phyloP scores from a whole-genome alignment of 192 early-diverging fungal species.

The Dissophora globulifera region DNA sequence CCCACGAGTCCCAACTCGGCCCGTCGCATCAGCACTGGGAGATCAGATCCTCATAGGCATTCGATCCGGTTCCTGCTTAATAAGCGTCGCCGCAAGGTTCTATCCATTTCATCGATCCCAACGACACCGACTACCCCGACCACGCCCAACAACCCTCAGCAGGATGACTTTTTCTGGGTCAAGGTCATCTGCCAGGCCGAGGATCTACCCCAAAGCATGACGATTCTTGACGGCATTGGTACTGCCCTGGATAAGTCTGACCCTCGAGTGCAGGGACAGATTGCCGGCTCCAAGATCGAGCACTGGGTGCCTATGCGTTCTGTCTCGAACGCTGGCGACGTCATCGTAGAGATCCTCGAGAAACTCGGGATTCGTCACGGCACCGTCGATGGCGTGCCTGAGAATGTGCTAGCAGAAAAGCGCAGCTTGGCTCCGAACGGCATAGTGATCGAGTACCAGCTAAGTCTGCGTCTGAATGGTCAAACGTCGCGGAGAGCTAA shows the following conservation, averaged over 20 bases:
- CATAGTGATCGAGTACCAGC: slow-evolving; percentile 42
- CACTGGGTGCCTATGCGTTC: slow-evolving; percentile 56
- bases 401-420: slow-evolving; percentile 23
- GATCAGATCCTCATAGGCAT: slow-evolving; percentile 32
- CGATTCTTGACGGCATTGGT: slow-evolving; percentile 29
- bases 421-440: slow-evolving; percentile 21
- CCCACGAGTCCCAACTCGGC: slow-evolving; percentile 41
- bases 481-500: slow-evolving; percentile 15
- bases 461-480: slow-evolving; percentile 21
- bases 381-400: slow-evolving; percentile 54
- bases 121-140: slow-evolving; percentile 45
- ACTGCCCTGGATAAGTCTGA: slow-evolving; percentile 27
- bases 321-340: slow-evolving; percentile 55
- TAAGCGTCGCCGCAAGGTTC: slow-evolving; percentile 54
- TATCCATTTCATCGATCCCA: slow-evolving; percentile 30
- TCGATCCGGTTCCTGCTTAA: slow-evolving; percentile 63
- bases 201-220: slow-evolving; percentile 34
- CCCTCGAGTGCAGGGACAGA: slow-evolving; percentile 27
- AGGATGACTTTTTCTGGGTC: slow-evolving; percentile 51
- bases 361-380: slow-evolving; percentile 61
- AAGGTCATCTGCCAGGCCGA: slow-evolving; percentile 35
- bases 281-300: slow-evolving; percentile 20
- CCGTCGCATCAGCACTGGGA: slow-evolving; percentile 33
- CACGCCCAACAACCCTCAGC: slow-evolving; percentile 32
- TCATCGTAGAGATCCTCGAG: slow-evolving; percentile 58